Evolutionary conservation across 2,329 filamentous ascomycete species (phyloP).

Genomic region (Talaromyces pinophilus): DNA sequence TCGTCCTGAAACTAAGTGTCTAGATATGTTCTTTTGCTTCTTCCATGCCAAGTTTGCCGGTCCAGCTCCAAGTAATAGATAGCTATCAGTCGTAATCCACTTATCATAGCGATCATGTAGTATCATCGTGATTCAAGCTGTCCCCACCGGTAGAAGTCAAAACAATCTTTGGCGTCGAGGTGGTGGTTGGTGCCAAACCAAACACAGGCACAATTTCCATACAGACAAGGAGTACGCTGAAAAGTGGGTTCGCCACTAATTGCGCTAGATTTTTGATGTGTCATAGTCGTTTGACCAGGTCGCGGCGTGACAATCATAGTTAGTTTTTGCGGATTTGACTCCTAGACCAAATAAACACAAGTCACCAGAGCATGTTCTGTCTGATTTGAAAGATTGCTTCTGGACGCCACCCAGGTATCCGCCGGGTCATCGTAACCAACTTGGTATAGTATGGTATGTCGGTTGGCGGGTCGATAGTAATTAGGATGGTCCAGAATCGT

Average conservation of each 20-base stretch:
- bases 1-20: not conserved
- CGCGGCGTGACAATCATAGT: not conserved
- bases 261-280: slow-evolving; percentile 14
- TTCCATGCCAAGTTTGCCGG: not conserved
- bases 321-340: not conserved
- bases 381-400: not conserved
- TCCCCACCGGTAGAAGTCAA: slow-evolving; percentile 22
- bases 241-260: slow-evolving; percentile 24
- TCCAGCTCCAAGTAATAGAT: not conserved
- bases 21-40: not conserved
- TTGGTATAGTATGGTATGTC: slow-evolving; percentile 14
- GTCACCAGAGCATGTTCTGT: slow-evolving; percentile 7
- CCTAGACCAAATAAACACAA: slow-evolving; percentile 1
- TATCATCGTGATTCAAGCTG: slow-evolving; percentile 12
- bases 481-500: slow-evolving; percentile 9
- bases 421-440: slow-evolving; percentile 17
- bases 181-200: slow-evolving; percentile 35
- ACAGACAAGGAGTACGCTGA: slow-evolving; percentile 5
- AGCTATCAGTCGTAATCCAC: slow-evolving; percentile 6
- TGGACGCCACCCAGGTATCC: slow-evolving; percentile 10
- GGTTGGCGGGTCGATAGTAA: slow-evolving; percentile 11
- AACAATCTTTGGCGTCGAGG: slow-evolving; percentile 16
- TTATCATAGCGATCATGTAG: not conserved
- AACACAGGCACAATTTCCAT: slow-evolving; percentile 50
- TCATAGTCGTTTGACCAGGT: not conserved